A percentile compares a stretch with the other conserved stretches of the same genome.
Evolutionary conservation across 2,329 filamentous ascomycete species (phyloP).

Genomic region (Triangularia verruculosa): DNA sequence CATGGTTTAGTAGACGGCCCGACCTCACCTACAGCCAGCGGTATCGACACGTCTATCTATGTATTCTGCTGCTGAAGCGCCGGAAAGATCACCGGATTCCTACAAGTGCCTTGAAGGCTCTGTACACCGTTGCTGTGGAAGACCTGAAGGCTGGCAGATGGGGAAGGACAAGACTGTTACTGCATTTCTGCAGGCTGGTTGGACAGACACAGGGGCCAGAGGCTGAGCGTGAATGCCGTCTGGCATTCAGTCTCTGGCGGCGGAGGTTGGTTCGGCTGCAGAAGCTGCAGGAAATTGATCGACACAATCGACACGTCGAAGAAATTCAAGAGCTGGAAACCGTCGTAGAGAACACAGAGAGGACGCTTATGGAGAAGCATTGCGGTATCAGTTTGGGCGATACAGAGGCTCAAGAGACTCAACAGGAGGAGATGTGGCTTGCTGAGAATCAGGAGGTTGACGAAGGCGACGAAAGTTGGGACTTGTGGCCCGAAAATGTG

Average conservation of each 20-base stretch:
- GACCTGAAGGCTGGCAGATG: conserved; percentile 34
- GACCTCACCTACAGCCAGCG: not conserved
- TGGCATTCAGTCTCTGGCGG: conserved; percentile 18
- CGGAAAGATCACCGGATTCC: not conserved
- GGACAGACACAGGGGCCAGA: conserved; percentile 28
- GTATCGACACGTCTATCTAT: not conserved
- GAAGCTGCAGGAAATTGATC: not conserved
- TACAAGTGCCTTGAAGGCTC: not conserved
- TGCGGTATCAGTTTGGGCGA: not conserved
- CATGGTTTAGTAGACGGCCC: not conserved
- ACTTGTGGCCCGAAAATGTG: not conserved
- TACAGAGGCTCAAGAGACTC: not conserved
- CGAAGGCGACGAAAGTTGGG: not conserved
- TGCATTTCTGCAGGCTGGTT: conserved; percentile 37
- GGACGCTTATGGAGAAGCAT: not conserved
- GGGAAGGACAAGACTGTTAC: conserved; percentile 36
- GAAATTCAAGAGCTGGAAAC: not conserved
- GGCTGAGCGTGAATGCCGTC: conserved; percentile 22
- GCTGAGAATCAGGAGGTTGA: not conserved
- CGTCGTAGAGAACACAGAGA: not conserved
- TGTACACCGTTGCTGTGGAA: conserved; percentile 36
- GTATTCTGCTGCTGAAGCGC: not conserved
- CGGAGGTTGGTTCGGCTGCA: not conserved
- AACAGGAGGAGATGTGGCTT: not conserved
- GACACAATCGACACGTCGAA: not conserved